Base-by-base conservation (phyloP, 306 rosid genomes). In the Glycine latifolia region DNA sequence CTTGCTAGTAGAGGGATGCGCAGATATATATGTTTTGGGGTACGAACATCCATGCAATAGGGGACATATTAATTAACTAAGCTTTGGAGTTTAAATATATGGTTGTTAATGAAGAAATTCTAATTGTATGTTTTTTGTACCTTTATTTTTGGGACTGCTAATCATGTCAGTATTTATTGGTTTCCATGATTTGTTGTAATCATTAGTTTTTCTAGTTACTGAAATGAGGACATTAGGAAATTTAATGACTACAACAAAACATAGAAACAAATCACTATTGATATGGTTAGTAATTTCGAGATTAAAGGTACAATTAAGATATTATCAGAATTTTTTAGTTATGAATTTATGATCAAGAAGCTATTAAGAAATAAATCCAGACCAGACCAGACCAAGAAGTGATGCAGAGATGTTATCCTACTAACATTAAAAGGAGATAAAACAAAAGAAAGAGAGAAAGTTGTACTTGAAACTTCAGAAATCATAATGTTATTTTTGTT, bases 21-120 rank as follows among this genome's bases (percentile, higher is more conserved):
- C 97, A 16, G 99, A 95, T 80, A 85, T 95, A 76, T 95, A 95
- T 79, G 90, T 95, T 50, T 68, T 95, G 46, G 99, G 99, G 98
- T 95, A 85, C 0, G 80, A 82, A 53, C 41, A 71, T 67, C 44
- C 48, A 71, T 44, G 44, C 62, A 60, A 60, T 8, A 31, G 44
- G 26, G 2, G 66, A 73, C 59, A 81, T 26, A 10, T 81, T 63
- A 7, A 4, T 81, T 63, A 7, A 14, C 35, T 76, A 5, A 7
- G 48, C 56, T 53, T 20, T 8, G n/a, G 35, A 49, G 50, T 67
- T 66, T 43, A 26, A 26, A 26, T 26, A 26, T 26, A 26, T 26
- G 31, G 31, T 26, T 26, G 1, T 26, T 26, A 26, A 26, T 26
- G 31, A 26, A 0, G 31, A 26, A 26, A 26, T 26, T 26, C 31